A percentile compares a stretch with the other conserved stretches of the same genome.
These are phyloP conservation scores for Rubus idaeus DNA, from an alignment of 306 rosid species.

Conservation along the genomic window DNA sequence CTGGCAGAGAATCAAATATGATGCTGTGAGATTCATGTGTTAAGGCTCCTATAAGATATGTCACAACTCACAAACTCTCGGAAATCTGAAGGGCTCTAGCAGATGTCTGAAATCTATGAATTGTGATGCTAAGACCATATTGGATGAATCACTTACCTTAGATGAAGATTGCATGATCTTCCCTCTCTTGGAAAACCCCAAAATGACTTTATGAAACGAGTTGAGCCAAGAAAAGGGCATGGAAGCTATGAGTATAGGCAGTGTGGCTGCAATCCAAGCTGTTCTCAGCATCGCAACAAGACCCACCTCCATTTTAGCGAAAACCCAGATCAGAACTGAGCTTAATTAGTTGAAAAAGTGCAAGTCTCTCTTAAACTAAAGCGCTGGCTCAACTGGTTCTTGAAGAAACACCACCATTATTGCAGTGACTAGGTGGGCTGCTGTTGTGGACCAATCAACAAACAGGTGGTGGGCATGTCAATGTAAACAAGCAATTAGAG, in stretches of 20 bases:
- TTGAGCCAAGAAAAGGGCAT: constrained; percentile 46
- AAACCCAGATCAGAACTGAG: constrained; percentile 25
- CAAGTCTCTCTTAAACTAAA: not conserved
- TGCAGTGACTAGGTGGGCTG: not conserved
- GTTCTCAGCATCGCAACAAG: constrained; percentile 55
- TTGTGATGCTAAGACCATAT: no score
- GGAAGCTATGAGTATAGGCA: constrained; percentile 63
- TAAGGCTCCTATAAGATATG: no score
- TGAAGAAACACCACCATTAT: not conserved
- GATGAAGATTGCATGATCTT: constrained; percentile 69
- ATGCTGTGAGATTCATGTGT: no score
- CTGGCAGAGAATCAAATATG: no score
- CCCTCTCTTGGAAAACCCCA: constrained; percentile 64
- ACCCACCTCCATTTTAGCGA: constrained; percentile 38
- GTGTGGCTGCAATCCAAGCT: constrained; percentile 64
- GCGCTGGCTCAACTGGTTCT: not conserved
- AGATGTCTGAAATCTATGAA: no score
- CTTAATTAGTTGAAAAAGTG: not conserved
- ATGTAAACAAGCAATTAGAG: no score
- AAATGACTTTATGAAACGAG: constrained; percentile 39
- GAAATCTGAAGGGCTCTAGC: no score
- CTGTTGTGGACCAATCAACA: not conserved
- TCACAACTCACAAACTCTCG: no score
- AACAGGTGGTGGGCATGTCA: not conserved
- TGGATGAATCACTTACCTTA: constrained; percentile 32